Base-by-base conservation (phyloP, 352 stramenopile genomes). In the Phytophthora palmivora region DNA sequence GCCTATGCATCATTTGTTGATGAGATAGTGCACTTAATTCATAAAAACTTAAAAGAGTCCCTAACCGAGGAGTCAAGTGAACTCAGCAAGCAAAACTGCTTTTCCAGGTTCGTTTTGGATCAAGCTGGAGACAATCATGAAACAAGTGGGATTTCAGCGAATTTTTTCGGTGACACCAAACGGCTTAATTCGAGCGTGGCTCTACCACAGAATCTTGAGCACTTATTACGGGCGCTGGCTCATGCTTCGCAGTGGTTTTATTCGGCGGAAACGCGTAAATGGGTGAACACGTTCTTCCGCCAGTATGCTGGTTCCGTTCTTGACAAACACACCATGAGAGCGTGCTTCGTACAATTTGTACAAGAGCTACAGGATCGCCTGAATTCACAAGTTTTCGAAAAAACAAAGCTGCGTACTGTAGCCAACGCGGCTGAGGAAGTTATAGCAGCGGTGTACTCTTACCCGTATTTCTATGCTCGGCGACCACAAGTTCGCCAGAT, bases 371-470 rank as follows among this genome's bases (percentile, higher is more conserved):
- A 91, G 30, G 64, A 74, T 28, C 74, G 58, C 14, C 46, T 91
- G 43, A 71, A 87, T 53, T 50, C 66, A 26, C 42, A 83, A 52
- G 78, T 91, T 22, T 71, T 91, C 32, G 62, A 51, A 1, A 33
- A 49, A 28, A 86, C 78, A 10, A 32, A 61, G 6, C 55, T 91
- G 6, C 36, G 50, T 11, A 82, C 44, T 19, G 53, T 89, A n/a
- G 53, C 61, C 8, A 79, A 83, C 15, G 68, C 78, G 16, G 77
- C 82, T 2, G 82, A 89, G 37, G 74, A 91, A 39, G 79, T 89
- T 24, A 87, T 88, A 48, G 75, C 76, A 6, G 77, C 69, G 0
- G 78, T 91, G 11, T 91, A 91, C 54, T 85, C 75, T 21, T 53
- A 77, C 55, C 61, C 82, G 30, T 64, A 56, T 33, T 89, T 83